Conservation (phyloP, 164 flowering plant genomes). For the Kingdonia uniflora region DNA sequence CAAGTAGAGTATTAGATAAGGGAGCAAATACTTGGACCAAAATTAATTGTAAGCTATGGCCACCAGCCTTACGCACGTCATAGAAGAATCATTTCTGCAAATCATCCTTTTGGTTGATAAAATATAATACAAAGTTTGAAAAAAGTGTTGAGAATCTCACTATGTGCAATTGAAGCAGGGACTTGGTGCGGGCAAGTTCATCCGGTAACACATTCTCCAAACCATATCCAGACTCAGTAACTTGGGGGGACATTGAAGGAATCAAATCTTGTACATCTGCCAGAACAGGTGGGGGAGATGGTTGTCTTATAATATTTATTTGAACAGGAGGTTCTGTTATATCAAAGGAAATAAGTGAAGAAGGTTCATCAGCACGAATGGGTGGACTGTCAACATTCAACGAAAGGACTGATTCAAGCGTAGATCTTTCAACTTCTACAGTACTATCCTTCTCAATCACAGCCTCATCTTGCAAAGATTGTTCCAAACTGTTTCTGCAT, state of each 20-base stretch:
- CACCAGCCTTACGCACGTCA: too few species aligned
- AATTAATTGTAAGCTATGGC: too few species aligned
- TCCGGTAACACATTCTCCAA: conserved; percentile 32
- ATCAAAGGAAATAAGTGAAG: conserved; percentile 56
- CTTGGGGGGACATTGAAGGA: conserved; percentile 37
- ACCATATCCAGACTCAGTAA: conserved; percentile 26
- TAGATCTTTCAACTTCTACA: conserved; percentile 23
- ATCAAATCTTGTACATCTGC: conserved; percentile 83
- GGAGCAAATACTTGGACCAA: too few species aligned
- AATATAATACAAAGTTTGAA: too few species aligned
- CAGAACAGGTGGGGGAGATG: conserved; percentile 91
- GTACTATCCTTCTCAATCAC: conserved; percentile 15
- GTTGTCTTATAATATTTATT: conserved; percentile 55
- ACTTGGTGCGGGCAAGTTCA: conserved; percentile 40
- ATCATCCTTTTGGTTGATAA: too few species aligned
- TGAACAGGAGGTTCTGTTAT: conserved; percentile 28
- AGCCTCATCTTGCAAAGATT: conserved; percentile 25
- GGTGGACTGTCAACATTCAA: conserved; percentile 25
- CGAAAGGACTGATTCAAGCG: conserved; percentile 22
- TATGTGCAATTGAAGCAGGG: conserved; percentile 72
- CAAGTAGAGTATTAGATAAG: too few species aligned
- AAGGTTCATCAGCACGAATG: conserved; percentile 31
- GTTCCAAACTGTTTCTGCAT: conserved; percentile 28
- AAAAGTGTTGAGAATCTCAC: conserved; percentile 37
- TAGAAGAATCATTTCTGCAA: too few species aligned